Evolutionary conservation across 768 basidiomycete species (phyloP), one percentile per base, ranked within the genome.

Genomic region (Hericium alpestre): DNA sequence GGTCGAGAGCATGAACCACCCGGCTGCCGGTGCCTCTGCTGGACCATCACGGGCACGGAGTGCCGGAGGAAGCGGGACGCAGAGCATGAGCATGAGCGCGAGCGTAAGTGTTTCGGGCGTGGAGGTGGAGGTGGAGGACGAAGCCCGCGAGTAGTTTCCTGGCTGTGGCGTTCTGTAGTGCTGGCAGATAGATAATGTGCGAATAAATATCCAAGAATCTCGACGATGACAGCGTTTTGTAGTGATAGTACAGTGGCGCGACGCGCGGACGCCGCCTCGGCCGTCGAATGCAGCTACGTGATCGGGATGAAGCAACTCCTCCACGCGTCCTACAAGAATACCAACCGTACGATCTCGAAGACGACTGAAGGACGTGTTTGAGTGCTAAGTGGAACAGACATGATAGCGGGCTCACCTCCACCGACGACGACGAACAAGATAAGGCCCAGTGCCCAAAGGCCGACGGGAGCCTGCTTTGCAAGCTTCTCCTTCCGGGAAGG

Each of bases 391-490:
- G 41, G 46, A 5, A 12, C 2, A 51, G 49, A 41, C n/a, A n/a
- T 46, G 20, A 47, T 11, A 16, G 47, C 20, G 39, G 16, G 74
- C 84, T 55, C 64, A 84, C 90, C 83, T 79, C 90, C 90, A 53
- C 90, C 90, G 58, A 87, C 65, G 16, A 92, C 78, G 12, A 92
- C 86, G 63, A 92, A 91, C 22, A 87, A 65, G 54, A 92, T 70
- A n/a, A 82, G 58, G 4, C 84, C 86, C 18, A 92, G 72, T 39
- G 85, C 86, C 83, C 84, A 87, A 4, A 84, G 64, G 59, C 80
- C 83, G n/a, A 92, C 65, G 13, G 90, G 88, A 64, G 85, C 88
- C 58, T 79, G 77, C 70, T 89, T 88, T 39, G 78, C 76, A 39
- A 87, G 72, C 61, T 75, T 76, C 57, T 92, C 87, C 63, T 86